Evolutionary conservation across 257 asterid species (phyloP).

Genomic region (Solanum peruvianum): DNA sequence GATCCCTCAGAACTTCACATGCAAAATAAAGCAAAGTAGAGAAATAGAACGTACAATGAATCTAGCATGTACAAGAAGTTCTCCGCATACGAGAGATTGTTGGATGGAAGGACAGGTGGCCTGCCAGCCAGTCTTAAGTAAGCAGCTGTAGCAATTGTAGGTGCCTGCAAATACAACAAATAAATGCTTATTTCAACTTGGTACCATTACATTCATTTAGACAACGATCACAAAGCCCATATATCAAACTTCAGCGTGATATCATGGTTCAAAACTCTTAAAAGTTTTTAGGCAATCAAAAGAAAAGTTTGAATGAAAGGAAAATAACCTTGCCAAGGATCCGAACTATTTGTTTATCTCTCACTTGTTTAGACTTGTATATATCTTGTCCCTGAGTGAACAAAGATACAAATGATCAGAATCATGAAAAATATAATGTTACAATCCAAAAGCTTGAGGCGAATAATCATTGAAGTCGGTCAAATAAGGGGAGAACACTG

Average conservation of each 20-base stretch:
- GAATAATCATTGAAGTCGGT: background rate
- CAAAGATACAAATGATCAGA: background rate
- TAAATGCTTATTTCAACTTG: background rate
- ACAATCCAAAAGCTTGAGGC: background rate
- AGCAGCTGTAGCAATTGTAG: constrained; percentile 99
- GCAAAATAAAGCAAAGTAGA: background rate
- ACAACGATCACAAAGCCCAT: background rate
- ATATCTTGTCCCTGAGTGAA: constrained; percentile 66
- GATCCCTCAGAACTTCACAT: background rate
- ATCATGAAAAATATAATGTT: background rate
- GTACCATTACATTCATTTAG: background rate
- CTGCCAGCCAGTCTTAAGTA: constrained; percentile 98
- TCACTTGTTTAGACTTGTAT: constrained; percentile 77
- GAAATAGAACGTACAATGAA: constrained; percentile 61
- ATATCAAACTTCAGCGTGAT: background rate
- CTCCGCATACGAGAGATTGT: constrained; percentile 85
- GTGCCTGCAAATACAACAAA: constrained; percentile 51
- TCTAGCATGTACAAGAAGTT: constrained; percentile 98
- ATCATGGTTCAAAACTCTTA: background rate
- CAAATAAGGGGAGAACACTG: background rate
- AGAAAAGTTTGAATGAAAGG: background rate
- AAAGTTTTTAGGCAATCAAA: background rate
- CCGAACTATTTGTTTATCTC: constrained; percentile 93
- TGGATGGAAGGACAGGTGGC: constrained; percentile 97
- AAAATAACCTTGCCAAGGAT: constrained; percentile 75